A percentile compares a stretch with the other conserved stretches of the same genome.
Evolutionary conservation across 2,329 filamentous ascomycete species (phyloP).

Genomic region (Epichloe bromicola): DNA sequence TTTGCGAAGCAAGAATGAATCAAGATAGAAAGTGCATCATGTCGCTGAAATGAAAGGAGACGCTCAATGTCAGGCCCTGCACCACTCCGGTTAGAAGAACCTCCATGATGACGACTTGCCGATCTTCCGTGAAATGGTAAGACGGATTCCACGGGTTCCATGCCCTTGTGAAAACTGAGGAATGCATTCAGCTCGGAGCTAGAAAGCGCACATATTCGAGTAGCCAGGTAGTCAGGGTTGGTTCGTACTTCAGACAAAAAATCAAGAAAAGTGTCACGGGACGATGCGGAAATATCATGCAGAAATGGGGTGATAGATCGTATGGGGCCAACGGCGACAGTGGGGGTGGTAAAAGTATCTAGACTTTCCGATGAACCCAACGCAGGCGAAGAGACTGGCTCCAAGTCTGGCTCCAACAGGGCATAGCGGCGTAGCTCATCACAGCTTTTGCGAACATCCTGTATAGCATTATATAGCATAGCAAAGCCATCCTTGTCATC

Average conservation of each 20-base stretch:
- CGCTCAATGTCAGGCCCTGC: conserved; percentile 60
- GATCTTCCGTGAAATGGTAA: conserved; percentile 52
- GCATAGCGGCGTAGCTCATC: conserved; percentile 60
- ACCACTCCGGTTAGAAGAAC: conserved; percentile 30
- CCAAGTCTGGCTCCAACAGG: conserved; percentile 59
- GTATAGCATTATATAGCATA: conserved; percentile 61
- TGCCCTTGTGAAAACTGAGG: conserved; percentile 62
- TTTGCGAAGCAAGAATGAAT: conserved; percentile 85
- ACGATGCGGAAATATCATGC: conserved; percentile 61
- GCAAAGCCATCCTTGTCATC: conserved; percentile 71
- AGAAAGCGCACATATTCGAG: conserved; percentile 63
- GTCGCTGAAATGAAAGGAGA: conserved; percentile 76
- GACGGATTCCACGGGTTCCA: conserved; percentile 74
- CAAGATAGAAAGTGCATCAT: conserved; percentile 72
- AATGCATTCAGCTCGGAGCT: conserved; percentile 65
- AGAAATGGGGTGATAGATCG: conserved; percentile 43
- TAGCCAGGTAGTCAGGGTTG: conserved; percentile 78
- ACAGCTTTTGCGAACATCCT: conserved; percentile 67
- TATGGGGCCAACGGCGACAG: conserved; percentile 23
- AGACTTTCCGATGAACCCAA: conserved; percentile 34
- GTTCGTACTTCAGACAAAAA: conserved; percentile 74
- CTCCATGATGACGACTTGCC: conserved; percentile 31
- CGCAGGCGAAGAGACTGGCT: conserved; percentile 34
- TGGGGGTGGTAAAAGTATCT: conserved; percentile 32
- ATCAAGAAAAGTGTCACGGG: conserved; percentile 61